These are phyloP conservation scores for Cyanidiococcus yangmingshanensis DNA, from an alignment of 23 red algal species.

Conservation along the genomic window DNA sequence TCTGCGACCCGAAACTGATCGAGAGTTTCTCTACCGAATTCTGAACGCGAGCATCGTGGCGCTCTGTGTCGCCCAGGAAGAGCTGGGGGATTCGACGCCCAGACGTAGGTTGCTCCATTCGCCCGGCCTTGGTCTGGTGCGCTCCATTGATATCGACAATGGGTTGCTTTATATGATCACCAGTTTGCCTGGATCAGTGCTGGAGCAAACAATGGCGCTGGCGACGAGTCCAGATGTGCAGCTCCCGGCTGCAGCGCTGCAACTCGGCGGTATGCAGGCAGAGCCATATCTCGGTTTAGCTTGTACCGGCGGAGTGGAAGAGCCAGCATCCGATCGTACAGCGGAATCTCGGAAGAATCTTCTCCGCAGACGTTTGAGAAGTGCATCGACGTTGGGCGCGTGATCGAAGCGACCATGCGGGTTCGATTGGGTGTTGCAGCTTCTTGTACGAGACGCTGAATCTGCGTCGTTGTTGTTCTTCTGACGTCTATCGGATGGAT, in stretches of 20 bases:
- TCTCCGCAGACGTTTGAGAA: neutral
- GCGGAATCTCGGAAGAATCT: neutral
- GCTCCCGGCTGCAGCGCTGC: neutral
- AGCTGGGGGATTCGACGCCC: neutral
- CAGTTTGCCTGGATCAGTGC: neutral
- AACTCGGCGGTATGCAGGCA: neutral
- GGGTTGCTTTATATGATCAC: neutral
- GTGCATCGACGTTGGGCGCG: neutral
- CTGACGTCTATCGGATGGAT: no score
- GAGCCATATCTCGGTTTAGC: neutral
- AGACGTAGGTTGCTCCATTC: neutral
- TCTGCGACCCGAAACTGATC: neutral
- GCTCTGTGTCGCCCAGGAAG: neutral
- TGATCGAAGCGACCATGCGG: no score
- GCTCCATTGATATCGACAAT: neutral
- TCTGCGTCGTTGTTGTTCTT: no score
- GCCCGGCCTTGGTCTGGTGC: conserved; percentile 1
- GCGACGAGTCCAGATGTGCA: conserved; percentile 13
- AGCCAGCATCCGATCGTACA: neutral
- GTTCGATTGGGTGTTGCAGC: no score
- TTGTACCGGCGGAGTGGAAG: neutral
- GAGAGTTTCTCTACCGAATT: neutral
- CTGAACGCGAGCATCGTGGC: conserved; percentile 12
- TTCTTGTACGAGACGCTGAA: no score
- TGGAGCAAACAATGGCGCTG: neutral